A percentile compares a stretch with the other conserved stretches of the same genome.
phyloP scores from a whole-genome alignment of 495 filamentous ascomycete genomes.

The Aspergillus leporis region DNA sequence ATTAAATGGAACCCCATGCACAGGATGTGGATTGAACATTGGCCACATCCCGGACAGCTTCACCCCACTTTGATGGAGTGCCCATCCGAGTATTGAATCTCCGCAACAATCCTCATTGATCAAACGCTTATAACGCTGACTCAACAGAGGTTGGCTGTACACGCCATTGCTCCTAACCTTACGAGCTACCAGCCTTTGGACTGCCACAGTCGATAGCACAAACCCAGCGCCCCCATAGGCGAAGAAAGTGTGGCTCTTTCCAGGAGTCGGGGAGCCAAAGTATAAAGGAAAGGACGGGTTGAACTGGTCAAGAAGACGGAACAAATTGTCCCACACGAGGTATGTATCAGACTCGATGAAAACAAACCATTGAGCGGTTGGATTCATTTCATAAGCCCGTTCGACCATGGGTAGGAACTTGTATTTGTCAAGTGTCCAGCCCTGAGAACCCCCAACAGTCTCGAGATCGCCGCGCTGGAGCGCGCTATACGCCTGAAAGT shows the following conservation, averaged over 20 bases:
- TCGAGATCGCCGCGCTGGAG: constrained; percentile 17
- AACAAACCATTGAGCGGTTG: constrained; percentile 59
- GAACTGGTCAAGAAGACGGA: constrained; percentile 52
- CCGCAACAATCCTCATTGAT: constrained; percentile 49
- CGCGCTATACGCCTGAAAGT: constrained; percentile 36
- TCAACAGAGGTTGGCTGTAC: constrained; percentile 22
- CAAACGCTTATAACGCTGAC: constrained; percentile 36
- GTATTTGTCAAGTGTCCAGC: constrained; percentile 62
- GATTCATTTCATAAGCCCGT: constrained; percentile 52
- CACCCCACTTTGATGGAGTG: constrained; percentile 43
- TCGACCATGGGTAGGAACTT: constrained; percentile 65
- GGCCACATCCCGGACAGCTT: constrained; percentile 51
- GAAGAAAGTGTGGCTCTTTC: constrained; percentile 35
- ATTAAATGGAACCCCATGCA: constrained; percentile 39
- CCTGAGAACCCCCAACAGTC: constrained; percentile 22
- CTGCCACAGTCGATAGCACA: constrained; percentile 49
- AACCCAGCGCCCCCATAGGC: constrained; percentile 57
- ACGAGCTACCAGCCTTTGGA: constrained; percentile 35
- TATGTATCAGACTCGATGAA: constrained; percentile 67
- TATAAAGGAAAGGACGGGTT: constrained; percentile 50
- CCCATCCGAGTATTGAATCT: constrained; percentile 53
- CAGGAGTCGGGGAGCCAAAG: constrained; percentile 49
- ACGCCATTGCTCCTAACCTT: constrained; percentile 16
- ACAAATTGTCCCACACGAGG: constrained; percentile 60
- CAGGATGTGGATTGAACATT: constrained; percentile 48